Conservation (phyloP, 345 rosid genomes). For the Citrus trifoliata region DNA sequence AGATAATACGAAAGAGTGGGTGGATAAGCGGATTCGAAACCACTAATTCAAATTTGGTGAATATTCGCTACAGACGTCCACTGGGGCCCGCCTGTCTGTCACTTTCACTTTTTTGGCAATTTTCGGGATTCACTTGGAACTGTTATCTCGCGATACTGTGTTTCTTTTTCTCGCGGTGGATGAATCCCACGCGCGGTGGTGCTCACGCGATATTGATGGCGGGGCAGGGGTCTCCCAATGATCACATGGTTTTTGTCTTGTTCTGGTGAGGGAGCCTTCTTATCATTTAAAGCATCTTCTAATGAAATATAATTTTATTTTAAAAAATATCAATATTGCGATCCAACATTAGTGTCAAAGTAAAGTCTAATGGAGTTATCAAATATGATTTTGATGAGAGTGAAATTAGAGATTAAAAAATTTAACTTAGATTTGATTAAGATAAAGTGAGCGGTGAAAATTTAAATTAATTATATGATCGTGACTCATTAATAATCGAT, state of each 20-base stretch:
- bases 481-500: fast-evolving
- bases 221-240: neutral
- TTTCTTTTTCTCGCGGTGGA: neutral
- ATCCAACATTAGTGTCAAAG: no score
- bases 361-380: no score
- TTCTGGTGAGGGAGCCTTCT: no score
- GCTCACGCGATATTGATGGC: neutral
- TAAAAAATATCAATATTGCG: no score
- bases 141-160: conserved; percentile 5
- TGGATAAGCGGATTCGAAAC: conserved; percentile 56
- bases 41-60: conserved; percentile 61
- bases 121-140: neutral
- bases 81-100: conserved; percentile 31
- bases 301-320: no score
- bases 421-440: no score
- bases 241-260: no score
- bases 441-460: no score
- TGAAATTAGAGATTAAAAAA: no score
- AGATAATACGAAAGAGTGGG: conserved; percentile 15
- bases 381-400: no score
- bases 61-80: conserved; percentile 68
- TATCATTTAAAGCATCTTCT: no score
- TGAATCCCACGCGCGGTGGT: neutral
- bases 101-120: conserved; percentile 15
- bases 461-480: no score